Base-by-base conservation (phyloP, 257 asterid genomes). In the Solanum bulbocastanum region DNA sequence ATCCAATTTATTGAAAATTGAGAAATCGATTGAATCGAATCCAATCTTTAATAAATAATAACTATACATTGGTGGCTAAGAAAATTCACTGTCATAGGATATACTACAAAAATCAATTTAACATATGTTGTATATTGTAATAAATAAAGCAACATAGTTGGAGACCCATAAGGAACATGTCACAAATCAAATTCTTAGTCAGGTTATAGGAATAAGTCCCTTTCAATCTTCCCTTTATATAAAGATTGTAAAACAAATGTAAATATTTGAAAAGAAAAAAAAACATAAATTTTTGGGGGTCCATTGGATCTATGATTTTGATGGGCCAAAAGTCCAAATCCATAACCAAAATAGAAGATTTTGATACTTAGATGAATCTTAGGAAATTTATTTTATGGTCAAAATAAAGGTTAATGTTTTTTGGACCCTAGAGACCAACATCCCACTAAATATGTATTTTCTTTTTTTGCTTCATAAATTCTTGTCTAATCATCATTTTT, bases 361-460 rank as follows among this genome's bases (percentile, higher is more conserved):
- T 35, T 36, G 23, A 42, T 78, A 7, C 62, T 52, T 52, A 35
- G 32, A 27, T 30, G 22, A 60, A 36, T 84, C 58, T 78, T 60
- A 23, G 5, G 10, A 83, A 32, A 23, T 13, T 60, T 56, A 58
- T 33, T 35, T 36, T 56, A 35, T 33, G 56, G 85, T 81, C 85
- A 81, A 81, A 81, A 46, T 10, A 27, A 46, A 81, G 9, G 85
- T 81, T 40, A 81, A 27, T 44, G 39, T 1, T 16, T 79, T 20
- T 33, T 84, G 58, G 73, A n/a, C 58, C 9, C 49, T 18, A 33
- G 37, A 60, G 33, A 36, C 87, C 88, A 91, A 87, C 79, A 66
- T 83, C 65, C 89, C 89, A 91, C 78, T 58, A 84, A 88, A 71
- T 84, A 82, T 35, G 35, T 18, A 56, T 32, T 86, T 60, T 25